phyloP scores from a whole-genome alignment of 305 asterid genomes.

The Stenogyne calaminthoides region DNA sequence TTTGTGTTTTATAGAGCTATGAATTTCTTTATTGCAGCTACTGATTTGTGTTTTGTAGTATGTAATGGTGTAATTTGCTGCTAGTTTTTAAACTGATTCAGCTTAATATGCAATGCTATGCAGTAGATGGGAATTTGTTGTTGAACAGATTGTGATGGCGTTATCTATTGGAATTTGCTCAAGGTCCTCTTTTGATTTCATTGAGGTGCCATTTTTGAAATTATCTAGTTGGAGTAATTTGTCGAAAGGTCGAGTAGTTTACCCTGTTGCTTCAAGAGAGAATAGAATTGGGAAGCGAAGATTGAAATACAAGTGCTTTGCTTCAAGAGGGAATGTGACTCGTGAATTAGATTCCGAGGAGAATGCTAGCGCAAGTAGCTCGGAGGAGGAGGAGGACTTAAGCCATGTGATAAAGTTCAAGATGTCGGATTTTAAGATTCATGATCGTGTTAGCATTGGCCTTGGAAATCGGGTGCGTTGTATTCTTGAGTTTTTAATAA shows the following conservation, averaged over 20 bases:
- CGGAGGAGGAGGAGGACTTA: slow-evolving; percentile 59
- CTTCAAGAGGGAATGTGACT: slow-evolving; percentile 43
- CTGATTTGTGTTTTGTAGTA: background rate
- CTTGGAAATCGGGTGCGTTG: slow-evolving; percentile 72
- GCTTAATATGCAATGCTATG: slow-evolving; percentile 24
- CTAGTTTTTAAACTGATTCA: slow-evolving; percentile 9
- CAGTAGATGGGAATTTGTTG: slow-evolving; percentile 32
- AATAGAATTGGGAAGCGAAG: slow-evolving; percentile 30
- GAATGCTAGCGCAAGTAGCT: slow-evolving; percentile 39
- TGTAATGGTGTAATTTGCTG: background rate
- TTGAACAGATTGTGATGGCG: slow-evolving; percentile 50
- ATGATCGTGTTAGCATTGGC: slow-evolving; percentile 81
- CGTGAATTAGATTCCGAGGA: slow-evolving; percentile 48
- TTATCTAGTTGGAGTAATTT: slow-evolving; percentile 31
- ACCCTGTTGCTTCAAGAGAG: slow-evolving; percentile 31
- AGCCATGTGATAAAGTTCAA: slow-evolving; percentile 82
- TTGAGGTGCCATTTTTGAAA: slow-evolving; percentile 44
- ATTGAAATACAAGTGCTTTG: slow-evolving; percentile 41
- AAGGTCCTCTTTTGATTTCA: slow-evolving; percentile 51
- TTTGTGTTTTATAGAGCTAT: slow-evolving; percentile 2
- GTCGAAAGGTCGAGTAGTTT: slow-evolving; percentile 34
- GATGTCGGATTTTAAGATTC: slow-evolving; percentile 77
- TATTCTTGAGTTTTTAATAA: slow-evolving; percentile 9
- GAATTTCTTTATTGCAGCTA: background rate
- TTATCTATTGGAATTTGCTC: slow-evolving; percentile 52